phyloP scores from a whole-genome alignment of 2,329 filamentous ascomycete species.

The Colletotrichum gloeosporioides region DNA sequence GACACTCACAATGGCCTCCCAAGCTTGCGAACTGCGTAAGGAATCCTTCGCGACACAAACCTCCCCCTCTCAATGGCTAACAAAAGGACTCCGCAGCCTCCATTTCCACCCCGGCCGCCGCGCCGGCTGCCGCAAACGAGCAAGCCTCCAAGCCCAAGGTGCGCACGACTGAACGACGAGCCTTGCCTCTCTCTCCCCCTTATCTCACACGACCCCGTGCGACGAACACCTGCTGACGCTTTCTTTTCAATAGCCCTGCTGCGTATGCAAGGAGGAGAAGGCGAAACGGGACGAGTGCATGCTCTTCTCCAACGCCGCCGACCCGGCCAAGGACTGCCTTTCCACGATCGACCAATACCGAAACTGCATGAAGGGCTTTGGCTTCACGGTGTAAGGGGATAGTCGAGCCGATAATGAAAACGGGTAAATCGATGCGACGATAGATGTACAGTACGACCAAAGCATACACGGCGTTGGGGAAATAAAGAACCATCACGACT shows the following conservation, averaged over 20 bases:
- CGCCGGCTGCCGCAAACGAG: slow-evolving; percentile 31
- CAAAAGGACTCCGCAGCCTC: slow-evolving; percentile 9
- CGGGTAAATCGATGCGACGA: slow-evolving; percentile 5
- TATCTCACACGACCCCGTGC: not conserved
- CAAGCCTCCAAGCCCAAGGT: slow-evolving; percentile 51
- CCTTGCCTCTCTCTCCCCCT: not conserved
- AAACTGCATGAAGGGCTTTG: slow-evolving; percentile 90
- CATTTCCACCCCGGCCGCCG: slow-evolving; percentile 32
- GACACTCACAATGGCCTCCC: slow-evolving; percentile 30
- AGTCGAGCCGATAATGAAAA: not conserved
- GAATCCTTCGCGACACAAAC: not conserved
- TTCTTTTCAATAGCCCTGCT: slow-evolving; percentile 74
- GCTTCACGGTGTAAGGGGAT: slow-evolving; percentile 72
- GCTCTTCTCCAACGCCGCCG: slow-evolving; percentile 88
- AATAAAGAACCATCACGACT: slow-evolving; percentile 16
- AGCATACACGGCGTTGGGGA: slow-evolving; percentile 23
- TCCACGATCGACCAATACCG: slow-evolving; percentile 85
- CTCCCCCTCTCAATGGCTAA: not conserved
- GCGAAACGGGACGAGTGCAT: slow-evolving; percentile 94
- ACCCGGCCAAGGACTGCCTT: slow-evolving; percentile 85
- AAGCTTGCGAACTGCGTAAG: slow-evolving; percentile 33
- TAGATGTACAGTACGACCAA: slow-evolving; percentile 21
- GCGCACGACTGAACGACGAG: slow-evolving; percentile 7
- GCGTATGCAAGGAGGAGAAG: slow-evolving; percentile 97
- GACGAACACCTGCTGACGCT: not conserved